Evolutionary conservation across 2,329 filamentous ascomycete genomes (phyloP).

Genomic region (Podosphaera leucotricha): DNA sequence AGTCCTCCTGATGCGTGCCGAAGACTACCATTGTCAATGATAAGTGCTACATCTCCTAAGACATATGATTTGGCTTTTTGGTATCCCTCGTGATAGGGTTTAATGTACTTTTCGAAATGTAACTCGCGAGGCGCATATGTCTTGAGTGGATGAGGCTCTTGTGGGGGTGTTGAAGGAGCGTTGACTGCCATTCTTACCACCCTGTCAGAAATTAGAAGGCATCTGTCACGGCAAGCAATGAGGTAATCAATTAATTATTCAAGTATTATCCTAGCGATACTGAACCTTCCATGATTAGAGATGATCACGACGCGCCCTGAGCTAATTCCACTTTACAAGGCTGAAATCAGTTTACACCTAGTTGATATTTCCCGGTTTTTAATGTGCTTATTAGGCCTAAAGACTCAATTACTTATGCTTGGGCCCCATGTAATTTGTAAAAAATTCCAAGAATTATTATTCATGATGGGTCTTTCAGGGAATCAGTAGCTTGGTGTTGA

Average conservation of each 20-base stretch:
- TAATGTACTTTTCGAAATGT: slow-evolving; percentile 31
- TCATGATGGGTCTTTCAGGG: slow-evolving; percentile 52
- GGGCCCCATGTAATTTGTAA: too few species aligned
- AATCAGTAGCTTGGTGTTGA: slow-evolving; percentile 50
- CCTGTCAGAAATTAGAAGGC: background rate
- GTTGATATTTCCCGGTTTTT: too few species aligned
- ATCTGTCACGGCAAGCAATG: background rate
- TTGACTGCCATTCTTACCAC: slow-evolving; percentile 7
- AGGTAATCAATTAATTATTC: too few species aligned
- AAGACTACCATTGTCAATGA: slow-evolving; percentile 79
- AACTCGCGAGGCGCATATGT: slow-evolving; percentile 39
- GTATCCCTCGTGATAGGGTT: slow-evolving; percentile 41
- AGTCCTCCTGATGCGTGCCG: slow-evolving; percentile 2
- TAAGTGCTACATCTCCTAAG: slow-evolving; percentile 47
- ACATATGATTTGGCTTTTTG: slow-evolving; percentile 28
- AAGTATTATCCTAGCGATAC: background rate
- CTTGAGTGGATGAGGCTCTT: slow-evolving; percentile 26
- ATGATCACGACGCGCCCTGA: too few species aligned
- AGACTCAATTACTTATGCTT: too few species aligned
- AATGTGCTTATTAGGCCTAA: too few species aligned
- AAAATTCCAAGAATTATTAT: background rate
- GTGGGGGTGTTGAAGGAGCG: slow-evolving; percentile 18
- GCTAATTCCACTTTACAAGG: too few species aligned
- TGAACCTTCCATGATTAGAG: background rate
- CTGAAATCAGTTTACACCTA: too few species aligned